Evolutionary conservation across 805 yeast species (phyloP).

Genomic region (Candida bentonensis): DNA sequence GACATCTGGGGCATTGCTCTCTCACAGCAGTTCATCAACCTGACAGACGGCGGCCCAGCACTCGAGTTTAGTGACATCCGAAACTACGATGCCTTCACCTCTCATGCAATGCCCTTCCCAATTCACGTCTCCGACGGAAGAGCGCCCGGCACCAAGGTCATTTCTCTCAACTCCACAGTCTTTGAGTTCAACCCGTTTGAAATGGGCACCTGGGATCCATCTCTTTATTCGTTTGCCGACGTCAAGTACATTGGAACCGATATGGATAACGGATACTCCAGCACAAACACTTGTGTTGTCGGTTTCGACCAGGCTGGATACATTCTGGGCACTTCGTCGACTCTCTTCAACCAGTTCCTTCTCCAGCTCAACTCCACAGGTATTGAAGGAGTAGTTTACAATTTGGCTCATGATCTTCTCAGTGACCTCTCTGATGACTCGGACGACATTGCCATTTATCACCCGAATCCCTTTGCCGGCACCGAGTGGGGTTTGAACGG

Average conservation of each 20-base stretch:
- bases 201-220: constrained; percentile 82
- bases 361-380: constrained; percentile 42
- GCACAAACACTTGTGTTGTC: constrained; percentile 34
- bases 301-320: constrained; percentile 78
- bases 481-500: constrained; percentile 17
- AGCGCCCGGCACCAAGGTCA: constrained; percentile 33
- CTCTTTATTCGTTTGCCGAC: constrained; percentile 50
- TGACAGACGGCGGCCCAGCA: constrained; percentile 49
- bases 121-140: constrained; percentile 38
- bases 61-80: constrained; percentile 44
- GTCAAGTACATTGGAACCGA: constrained; percentile 57
- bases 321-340: constrained; percentile 69
- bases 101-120: constrained; percentile 60
- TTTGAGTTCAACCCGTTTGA: constrained; percentile 43
- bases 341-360: constrained; percentile 58
- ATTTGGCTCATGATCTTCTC: constrained; percentile 30
- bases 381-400: constrained; percentile 30
- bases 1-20: constrained; percentile 76
- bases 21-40: constrained; percentile 56
- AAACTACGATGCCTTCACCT: constrained; percentile 43
- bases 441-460: constrained; percentile 54
- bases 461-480: constrained; percentile 57
- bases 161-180: constrained; percentile 53
- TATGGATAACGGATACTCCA: constrained; percentile 37
- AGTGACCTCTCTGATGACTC: constrained; percentile 28